phyloP scores from a whole-genome alignment of 768 basidiomycete genomes.

The Podaxis sp. region DNA sequence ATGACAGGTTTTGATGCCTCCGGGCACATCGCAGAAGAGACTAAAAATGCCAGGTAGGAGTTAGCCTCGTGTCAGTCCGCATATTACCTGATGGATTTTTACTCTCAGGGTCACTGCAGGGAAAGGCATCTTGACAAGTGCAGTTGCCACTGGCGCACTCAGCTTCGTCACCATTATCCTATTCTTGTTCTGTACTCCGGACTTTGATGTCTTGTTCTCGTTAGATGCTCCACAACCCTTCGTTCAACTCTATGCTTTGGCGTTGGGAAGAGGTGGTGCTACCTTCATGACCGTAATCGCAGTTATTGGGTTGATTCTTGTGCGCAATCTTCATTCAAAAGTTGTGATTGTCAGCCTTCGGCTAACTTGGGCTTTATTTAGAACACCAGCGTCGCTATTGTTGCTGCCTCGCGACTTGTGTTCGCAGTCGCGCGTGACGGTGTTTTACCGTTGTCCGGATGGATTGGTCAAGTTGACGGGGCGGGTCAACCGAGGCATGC shows the following conservation, averaged over 20 bases:
- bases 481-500: constrained; percentile 79
- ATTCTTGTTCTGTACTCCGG: constrained; percentile 82
- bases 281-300: constrained; percentile 88
- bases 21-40: constrained; percentile 87
- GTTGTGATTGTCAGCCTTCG: not conserved
- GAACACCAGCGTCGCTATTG: constrained; percentile 86
- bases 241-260: constrained; percentile 81
- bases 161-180: constrained; percentile 77
- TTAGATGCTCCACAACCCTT: constrained; percentile 88
- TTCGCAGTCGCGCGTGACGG: constrained; percentile 96
- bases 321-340: constrained; percentile 28
- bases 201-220: constrained; percentile 69
- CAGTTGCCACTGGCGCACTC: constrained; percentile 72
- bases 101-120: constrained; percentile 63
- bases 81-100: constrained; percentile 4
- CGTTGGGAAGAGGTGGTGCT: constrained; percentile 74
- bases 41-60: constrained; percentile 66
- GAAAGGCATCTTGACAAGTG: constrained; percentile 76
- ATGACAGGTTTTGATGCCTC: constrained; percentile 90
- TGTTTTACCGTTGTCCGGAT: constrained; percentile 75
- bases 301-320: constrained; percentile 79
- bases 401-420: constrained; percentile 83
- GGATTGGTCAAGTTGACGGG: constrained; percentile 74
- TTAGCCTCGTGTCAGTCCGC: not conserved
- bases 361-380: constrained; percentile 22